These are phyloP conservation scores for Cairneyella variabilis DNA, from an alignment of 495 filamentous ascomycete species.

Conservation along the genomic window DNA sequence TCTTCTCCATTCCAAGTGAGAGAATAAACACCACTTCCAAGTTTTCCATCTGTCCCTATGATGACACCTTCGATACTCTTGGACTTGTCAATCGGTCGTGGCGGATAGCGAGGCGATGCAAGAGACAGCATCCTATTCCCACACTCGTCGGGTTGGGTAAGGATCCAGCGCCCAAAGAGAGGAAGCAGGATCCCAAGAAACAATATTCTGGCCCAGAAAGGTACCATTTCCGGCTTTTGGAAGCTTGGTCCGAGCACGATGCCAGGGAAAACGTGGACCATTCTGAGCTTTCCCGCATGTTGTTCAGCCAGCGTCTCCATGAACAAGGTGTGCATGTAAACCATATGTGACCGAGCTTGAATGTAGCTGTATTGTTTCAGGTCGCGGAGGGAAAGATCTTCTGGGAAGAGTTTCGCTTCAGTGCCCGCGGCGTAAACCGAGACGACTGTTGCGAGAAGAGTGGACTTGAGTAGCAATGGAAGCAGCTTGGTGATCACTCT, in stretches of 20 bases:
- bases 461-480: slow-evolving; percentile 19
- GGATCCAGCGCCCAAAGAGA: background rate
- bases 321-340: slow-evolving; percentile 28
- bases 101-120: slow-evolving; percentile 1
- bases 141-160: slow-evolving; percentile 1
- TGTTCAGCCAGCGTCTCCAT: slow-evolving; percentile 27
- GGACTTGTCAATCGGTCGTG: background rate
- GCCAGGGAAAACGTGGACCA: slow-evolving; percentile 36
- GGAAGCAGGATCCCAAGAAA: background rate
- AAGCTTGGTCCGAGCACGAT: slow-evolving; percentile 26
- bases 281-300: slow-evolving; percentile 12
- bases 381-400: slow-evolving; percentile 17
- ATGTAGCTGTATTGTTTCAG: slow-evolving; percentile 25
- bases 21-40: slow-evolving; percentile 14
- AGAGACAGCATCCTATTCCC: slow-evolving; percentile 17
- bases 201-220: background rate
- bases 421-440: slow-evolving; percentile 6
- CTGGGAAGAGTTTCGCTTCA: slow-evolving; percentile 3
- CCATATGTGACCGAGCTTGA: slow-evolving; percentile 23
- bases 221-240: background rate
- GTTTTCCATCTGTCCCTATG: slow-evolving; percentile 4
- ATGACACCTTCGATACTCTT: background rate
- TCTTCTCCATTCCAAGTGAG: slow-evolving; percentile 4
- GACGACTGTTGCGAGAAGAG: slow-evolving; percentile 1
- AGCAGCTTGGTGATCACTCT: slow-evolving; percentile 14